These are phyloP conservation scores for Balakata baccata DNA, from an alignment of 345 rosid genomes.

Conservation along the genomic window DNA sequence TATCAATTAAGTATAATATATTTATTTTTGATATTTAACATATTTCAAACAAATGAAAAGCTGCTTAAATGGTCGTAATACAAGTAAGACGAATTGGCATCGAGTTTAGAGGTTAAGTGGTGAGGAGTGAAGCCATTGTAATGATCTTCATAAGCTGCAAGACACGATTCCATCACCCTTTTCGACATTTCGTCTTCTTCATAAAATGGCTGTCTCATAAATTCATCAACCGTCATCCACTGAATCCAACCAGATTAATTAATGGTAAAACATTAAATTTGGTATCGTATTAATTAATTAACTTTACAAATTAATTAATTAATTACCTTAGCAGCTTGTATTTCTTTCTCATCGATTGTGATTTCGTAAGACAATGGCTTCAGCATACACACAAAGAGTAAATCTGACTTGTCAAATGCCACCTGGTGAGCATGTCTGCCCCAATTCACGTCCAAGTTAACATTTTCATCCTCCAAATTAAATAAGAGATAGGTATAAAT, in stretches of 20 bases:
- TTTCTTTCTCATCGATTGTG: constrained; percentile 39
- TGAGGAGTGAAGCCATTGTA: constrained; percentile 42
- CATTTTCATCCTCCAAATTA: too few relatives aligned
- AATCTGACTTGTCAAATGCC: constrained; percentile 51
- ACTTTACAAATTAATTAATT: too few relatives aligned
- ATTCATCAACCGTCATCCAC: constrained; percentile 52
- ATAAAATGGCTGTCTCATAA: constrained; percentile 38
- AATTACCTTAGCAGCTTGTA: constrained; percentile 43
- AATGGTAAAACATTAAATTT: neutral
- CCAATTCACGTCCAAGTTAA: neutral
- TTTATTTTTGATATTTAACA: too few relatives aligned
- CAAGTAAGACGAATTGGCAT: constrained; percentile 40
- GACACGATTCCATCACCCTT: constrained; percentile 36
- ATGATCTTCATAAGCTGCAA: constrained; percentile 30
- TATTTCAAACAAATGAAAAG: too few relatives aligned
- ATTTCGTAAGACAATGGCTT: constrained; percentile 43
- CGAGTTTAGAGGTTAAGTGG: constrained; percentile 45
- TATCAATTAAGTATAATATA: too few relatives aligned
- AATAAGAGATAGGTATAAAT: too few relatives aligned
- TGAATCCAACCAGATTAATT: neutral
- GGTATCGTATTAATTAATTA: neutral
- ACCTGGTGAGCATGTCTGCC: constrained; percentile 44
- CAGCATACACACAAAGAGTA: constrained; percentile 47
- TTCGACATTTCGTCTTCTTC: constrained; percentile 42
- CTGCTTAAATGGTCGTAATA: constrained; percentile 20